phyloP scores from a whole-genome alignment of 805 yeast genomes.

The Blastobotrys americana region DNA sequence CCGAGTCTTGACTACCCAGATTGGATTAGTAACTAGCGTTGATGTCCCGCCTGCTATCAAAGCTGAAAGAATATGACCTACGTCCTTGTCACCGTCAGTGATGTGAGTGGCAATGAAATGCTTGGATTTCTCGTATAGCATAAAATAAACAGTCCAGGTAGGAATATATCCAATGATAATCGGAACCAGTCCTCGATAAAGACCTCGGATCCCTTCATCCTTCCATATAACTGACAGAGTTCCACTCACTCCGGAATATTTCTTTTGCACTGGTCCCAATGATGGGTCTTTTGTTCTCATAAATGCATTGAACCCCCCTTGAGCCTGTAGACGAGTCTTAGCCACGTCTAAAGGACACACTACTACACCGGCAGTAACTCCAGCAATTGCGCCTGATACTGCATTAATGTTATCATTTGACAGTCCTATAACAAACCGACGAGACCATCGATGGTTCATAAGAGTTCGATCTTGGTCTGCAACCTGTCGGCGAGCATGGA shows the following conservation, averaged over 20 bases:
- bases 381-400: conserved; percentile 87
- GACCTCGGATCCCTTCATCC: conserved; percentile 78
- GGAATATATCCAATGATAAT: conserved; percentile 91
- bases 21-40: conserved; percentile 82
- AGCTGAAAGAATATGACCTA: conserved; percentile 49
- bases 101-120: conserved; percentile 18
- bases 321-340: conserved; percentile 90
- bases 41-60: conserved; percentile 84
- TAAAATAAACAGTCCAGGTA: conserved; percentile 94
- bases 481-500: conserved; percentile 1
- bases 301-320: conserved; percentile 44
- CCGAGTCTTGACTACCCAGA: conserved; percentile 96
- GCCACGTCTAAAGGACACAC: conserved; percentile 97
- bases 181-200: conserved; percentile 89
- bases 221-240: conserved; percentile 57
- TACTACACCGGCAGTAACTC: conserved; percentile 76
- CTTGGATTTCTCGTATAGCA: conserved; percentile 79
- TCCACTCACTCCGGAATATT: conserved; percentile 32
- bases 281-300: conserved; percentile 6
- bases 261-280: conserved; percentile 1
- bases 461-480: background rate
- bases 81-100: conserved; percentile 29
- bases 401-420: conserved; percentile 48
- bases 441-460: conserved; percentile 4
- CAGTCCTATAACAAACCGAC: conserved; percentile 5